phyloP scores from a whole-genome alignment of 352 stramenopile genomes.

The Pythium aphanidermatum region DNA sequence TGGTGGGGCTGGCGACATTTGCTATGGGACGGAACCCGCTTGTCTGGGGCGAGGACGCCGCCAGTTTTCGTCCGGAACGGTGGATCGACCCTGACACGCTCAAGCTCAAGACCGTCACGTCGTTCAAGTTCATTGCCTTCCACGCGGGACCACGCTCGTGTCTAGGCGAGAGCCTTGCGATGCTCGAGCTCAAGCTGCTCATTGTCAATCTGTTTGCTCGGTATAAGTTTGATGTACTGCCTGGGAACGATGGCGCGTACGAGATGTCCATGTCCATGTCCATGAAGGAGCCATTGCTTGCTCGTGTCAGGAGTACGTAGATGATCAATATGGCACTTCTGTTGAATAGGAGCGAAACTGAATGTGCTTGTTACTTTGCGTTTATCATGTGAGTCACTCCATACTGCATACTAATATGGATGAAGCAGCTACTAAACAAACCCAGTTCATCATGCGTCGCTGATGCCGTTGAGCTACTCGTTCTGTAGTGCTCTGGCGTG shows the following conservation, averaged over 20 bases:
- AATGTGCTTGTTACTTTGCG: too few relatives aligned
- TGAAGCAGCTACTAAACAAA: too few relatives aligned
- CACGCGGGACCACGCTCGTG: constrained; percentile 63
- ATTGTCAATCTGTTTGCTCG: constrained; percentile 45
- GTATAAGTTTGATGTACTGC: constrained; percentile 40
- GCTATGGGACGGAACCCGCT: constrained; percentile 40
- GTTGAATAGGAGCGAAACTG: too few relatives aligned
- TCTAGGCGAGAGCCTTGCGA: constrained; percentile 66
- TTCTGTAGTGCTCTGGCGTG: too few relatives aligned
- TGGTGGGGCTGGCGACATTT: constrained; percentile 41
- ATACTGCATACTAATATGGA: too few relatives aligned
- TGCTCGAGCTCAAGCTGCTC: constrained; percentile 82
- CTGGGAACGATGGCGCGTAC: constrained; percentile 33
- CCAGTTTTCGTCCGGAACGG: constrained; percentile 56
- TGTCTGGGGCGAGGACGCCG: constrained; percentile 59
- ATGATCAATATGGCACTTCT: not conserved
- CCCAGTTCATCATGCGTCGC: too few relatives aligned
- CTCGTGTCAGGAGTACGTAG: too few relatives aligned
- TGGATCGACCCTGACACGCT: constrained; percentile 42
- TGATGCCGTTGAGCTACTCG: too few relatives aligned
- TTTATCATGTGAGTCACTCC: too few relatives aligned
- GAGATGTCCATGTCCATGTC: constrained; percentile 45
- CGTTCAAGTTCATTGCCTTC: constrained; percentile 70
- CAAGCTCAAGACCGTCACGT: constrained; percentile 27
- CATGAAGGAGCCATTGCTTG: constrained; percentile 22